phyloP scores from a whole-genome alignment of 192 early-diverging fungal species.

The Lobosporangium transversale region DNA sequence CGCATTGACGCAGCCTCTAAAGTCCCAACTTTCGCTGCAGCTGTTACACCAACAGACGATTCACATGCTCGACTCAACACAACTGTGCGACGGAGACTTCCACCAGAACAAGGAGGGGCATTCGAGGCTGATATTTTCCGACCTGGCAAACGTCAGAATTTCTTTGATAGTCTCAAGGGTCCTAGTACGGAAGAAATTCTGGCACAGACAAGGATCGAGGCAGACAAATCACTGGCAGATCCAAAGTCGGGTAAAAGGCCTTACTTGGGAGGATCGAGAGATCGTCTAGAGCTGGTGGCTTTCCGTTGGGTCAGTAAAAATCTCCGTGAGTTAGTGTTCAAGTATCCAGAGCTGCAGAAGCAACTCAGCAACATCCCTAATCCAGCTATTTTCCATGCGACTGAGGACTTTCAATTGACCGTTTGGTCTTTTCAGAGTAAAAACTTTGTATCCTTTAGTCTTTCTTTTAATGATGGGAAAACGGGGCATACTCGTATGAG shows the following conservation, averaged over 20 bases:
- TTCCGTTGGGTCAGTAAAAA: slow-evolving; percentile 40
- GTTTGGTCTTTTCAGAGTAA: slow-evolving; percentile 51
- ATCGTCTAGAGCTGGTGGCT: slow-evolving; percentile 33
- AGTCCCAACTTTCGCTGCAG: not conserved
- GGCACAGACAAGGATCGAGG: slow-evolving; percentile 15
- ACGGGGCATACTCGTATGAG: too few species aligned
- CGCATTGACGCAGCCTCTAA: slow-evolving; percentile 22
- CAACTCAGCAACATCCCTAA: slow-evolving; percentile 23
- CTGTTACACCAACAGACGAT: not conserved
- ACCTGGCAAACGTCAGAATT: slow-evolving; percentile 24
- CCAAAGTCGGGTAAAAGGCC: slow-evolving; percentile 19
- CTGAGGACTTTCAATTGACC: slow-evolving; percentile 35
- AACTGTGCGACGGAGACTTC: slow-evolving; percentile 17
- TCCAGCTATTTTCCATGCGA: slow-evolving; percentile 11
- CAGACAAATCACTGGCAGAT: slow-evolving; percentile 16
- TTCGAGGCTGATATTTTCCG: slow-evolving; percentile 42
- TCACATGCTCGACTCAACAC: slow-evolving; percentile 1
- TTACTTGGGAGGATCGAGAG: slow-evolving; percentile 13
- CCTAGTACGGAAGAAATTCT: slow-evolving; percentile 43
- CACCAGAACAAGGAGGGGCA: slow-evolving; percentile 36
- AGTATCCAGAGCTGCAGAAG: slow-evolving; percentile 31
- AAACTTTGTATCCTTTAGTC: too few species aligned
- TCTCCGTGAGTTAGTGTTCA: slow-evolving; percentile 24
- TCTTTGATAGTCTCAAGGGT: slow-evolving; percentile 45
- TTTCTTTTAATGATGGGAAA: too few species aligned